Conservation (phyloP, 192 early-diverging fungal species). For the Backusella parvicylindrica region DNA sequence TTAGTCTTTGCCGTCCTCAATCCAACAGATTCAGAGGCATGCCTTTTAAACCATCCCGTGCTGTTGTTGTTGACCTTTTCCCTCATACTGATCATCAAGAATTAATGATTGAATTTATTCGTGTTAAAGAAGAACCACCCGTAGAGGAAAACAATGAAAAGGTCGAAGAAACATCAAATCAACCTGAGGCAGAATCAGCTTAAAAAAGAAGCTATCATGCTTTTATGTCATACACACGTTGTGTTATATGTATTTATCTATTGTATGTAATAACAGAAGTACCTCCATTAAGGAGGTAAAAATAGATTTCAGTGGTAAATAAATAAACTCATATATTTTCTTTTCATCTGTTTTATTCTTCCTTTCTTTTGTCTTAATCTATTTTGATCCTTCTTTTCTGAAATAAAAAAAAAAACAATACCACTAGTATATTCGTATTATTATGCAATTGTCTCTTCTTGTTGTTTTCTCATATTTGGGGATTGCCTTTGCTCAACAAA, state of each 20-base stretch:
- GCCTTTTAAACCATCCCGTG: constrained; percentile 59
- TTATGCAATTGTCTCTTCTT: neutral
- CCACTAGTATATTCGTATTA: neutral
- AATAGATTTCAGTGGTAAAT: neutral
- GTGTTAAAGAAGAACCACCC: constrained; percentile 21
- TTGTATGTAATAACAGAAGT: neutral
- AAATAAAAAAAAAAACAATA: neutral
- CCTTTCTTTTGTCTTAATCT: neutral
- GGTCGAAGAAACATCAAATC: neutral
- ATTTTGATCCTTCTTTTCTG: neutral
- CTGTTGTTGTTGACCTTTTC: constrained; percentile 70
- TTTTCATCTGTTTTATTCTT: neutral
- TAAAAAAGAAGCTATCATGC: no score
- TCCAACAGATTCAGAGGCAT: constrained; percentile 55
- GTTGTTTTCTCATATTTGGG: neutral
- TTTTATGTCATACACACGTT: neutral
- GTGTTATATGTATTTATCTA: neutral
- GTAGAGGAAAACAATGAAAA: neutral
- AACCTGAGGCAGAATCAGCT: neutral
- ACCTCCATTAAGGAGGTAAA: neutral
- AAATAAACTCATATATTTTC: neutral
- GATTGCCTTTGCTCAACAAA: neutral
- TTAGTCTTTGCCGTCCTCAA: constrained; percentile 64
- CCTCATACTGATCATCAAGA: constrained; percentile 71
- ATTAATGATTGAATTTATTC: constrained; percentile 63